Evolutionary conservation across 176 grass and related monocot genomes (phyloP), one percentile per base, ranked within the genome.

Genomic region (Oropetium thomaeum): DNA sequence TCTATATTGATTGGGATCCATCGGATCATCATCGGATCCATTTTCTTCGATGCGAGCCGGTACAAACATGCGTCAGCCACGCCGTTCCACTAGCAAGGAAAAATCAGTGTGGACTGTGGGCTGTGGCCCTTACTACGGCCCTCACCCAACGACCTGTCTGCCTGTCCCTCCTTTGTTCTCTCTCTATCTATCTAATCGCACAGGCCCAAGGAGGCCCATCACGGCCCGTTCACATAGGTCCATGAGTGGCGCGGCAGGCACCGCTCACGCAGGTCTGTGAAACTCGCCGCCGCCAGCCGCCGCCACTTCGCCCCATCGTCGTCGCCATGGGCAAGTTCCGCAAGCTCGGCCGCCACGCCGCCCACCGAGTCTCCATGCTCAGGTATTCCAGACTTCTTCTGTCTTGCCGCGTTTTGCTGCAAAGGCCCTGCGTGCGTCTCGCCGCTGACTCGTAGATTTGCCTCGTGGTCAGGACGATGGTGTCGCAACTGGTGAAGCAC

Each of bases 401-500:
- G 3, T 28, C 4, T 7, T 52, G 10, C n/a, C n/a, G 22, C 5
- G 7, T 38, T 59, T 13, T 3, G 32, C 2, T 15, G 9, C 22
- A 8, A 10, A 23, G 22, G 22, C 52, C 33, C 16, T 45, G 2
- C 16, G 31, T 48, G n/a, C 14, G 77, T 19, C 20, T 20, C 45
- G 55, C n/a, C 16, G 39, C 59, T 68, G 26, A 83, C 59, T 23
- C 37, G 20, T 62, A 45, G 53, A 61, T 79, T 62, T 27, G 78
- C 75, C 52, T 75, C 75, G 17, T 32, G 32, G 32, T 28, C 85
- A 99, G 96, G 86, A 99, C 91, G 45, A 99, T 99, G 96, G 96
- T 99, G 31, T 99, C 91, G 37, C 89, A 99, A 82, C 83, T 99
- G 58, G 89, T 99, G 79, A 99, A 95, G 91, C 96, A 99, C 71